Evolutionary conservation across 768 basidiomycete genomes (phyloP).

Genomic region (Hirschioporus abietinus): DNA sequence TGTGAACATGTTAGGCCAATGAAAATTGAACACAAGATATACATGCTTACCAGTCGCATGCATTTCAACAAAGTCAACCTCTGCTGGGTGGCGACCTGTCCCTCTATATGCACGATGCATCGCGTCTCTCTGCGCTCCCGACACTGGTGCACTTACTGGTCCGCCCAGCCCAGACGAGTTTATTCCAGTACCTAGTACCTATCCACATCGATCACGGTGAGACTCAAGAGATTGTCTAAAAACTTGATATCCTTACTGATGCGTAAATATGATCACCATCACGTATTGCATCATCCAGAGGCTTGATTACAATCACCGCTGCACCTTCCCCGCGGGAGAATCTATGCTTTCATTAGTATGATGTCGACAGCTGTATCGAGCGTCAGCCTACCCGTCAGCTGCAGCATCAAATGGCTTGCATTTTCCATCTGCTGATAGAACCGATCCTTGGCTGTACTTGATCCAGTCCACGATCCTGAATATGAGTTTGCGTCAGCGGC

Average conservation of each 20-base stretch:
- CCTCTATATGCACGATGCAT: constrained; percentile 33
- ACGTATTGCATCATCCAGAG: constrained; percentile 30
- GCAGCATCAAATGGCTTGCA: constrained; percentile 40
- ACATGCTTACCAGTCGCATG: constrained; percentile 36
- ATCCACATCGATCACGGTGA: constrained; percentile 3
- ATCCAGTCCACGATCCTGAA: constrained; percentile 20
- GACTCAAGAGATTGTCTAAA: background rate
- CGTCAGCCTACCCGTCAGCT: constrained; percentile 34
- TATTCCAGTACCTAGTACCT: constrained; percentile 38
- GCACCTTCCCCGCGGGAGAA: constrained; percentile 29
- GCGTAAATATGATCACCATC: constrained; percentile 33
- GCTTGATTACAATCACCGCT: constrained; percentile 35
- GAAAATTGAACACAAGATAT: background rate
- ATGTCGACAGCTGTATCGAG: background rate
- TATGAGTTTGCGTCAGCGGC: background rate
- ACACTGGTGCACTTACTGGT: constrained; percentile 33
- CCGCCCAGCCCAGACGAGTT: constrained; percentile 32
- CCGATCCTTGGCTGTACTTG: constrained; percentile 31
- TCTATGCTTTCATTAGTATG: background rate
- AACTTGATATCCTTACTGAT: background rate
- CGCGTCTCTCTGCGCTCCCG: constrained; percentile 29
- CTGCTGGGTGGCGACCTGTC: constrained; percentile 27
- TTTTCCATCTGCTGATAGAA: constrained; percentile 36
- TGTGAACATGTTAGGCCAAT: background rate
- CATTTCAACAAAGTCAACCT: constrained; percentile 45